Evolutionary conservation across 768 basidiomycete genomes (phyloP).

Genomic region (Daedalea quercina): DNA sequence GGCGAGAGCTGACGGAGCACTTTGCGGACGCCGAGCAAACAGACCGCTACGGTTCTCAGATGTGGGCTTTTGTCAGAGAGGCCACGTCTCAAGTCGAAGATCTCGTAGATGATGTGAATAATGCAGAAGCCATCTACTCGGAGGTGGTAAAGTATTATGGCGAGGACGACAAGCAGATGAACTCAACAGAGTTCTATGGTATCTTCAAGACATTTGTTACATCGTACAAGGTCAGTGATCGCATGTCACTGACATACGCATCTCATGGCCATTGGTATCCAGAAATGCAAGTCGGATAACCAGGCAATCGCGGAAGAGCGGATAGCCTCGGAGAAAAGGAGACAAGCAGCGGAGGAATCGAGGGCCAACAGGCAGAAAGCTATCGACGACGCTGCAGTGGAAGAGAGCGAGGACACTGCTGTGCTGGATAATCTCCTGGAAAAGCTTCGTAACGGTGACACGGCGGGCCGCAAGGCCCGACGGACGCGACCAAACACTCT

Average conservation of each 20-base stretch:
- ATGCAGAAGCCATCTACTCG: slow-evolving; percentile 75
- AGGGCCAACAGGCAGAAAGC: slow-evolving; percentile 48
- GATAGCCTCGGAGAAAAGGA: slow-evolving; percentile 59
- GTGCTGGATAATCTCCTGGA: slow-evolving; percentile 68
- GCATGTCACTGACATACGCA: neutral
- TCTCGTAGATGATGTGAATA: slow-evolving; percentile 79
- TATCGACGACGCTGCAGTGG: slow-evolving; percentile 29
- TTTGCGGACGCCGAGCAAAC: slow-evolving; percentile 64
- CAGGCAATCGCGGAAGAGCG: slow-evolving; percentile 67
- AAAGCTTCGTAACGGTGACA: slow-evolving; percentile 66
- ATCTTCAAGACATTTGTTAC: slow-evolving; percentile 97
- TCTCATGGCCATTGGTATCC: neutral
- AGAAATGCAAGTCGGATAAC: slow-evolving; percentile 86
- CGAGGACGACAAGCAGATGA: slow-evolving; percentile 83
- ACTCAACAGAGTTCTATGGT: slow-evolving; percentile 90
- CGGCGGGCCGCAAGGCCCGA: slow-evolving; percentile 48
- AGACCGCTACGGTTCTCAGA: slow-evolving; percentile 82
- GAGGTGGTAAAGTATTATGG: slow-evolving; percentile 90
- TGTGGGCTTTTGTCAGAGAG: slow-evolving; percentile 84
- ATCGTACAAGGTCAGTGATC: slow-evolving; percentile 67
- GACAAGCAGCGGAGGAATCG: slow-evolving; percentile 58
- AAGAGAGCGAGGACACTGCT: slow-evolving; percentile 45
- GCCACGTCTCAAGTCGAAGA: slow-evolving; percentile 75
- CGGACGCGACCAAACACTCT: slow-evolving; percentile 39
- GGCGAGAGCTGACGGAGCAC: slow-evolving; percentile 73